These are phyloP conservation scores for Phytophthora ramorum DNA, from an alignment of 352 stramenopile species.

Conservation along the genomic window DNA sequence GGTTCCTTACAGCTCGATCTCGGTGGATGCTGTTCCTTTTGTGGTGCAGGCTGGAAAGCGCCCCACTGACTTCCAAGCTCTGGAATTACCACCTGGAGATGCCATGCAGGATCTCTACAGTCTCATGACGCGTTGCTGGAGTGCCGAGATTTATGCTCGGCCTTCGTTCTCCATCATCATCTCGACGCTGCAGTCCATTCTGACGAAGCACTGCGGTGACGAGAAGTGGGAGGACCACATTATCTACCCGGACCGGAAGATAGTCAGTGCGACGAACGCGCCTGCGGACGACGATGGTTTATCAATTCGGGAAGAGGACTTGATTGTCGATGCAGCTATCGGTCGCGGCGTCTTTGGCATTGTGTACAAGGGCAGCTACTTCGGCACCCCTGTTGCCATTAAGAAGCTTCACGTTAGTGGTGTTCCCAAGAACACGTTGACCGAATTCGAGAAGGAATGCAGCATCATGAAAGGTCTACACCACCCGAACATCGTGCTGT, in stretches of 20 bases:
- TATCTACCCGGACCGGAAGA: conserved; percentile 81
- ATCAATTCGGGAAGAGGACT: conserved; percentile 81
- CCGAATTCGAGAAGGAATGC: conserved; percentile 87
- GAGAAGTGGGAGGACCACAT: conserved; percentile 89
- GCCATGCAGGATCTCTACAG: conserved; percentile 72
- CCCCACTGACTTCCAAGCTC: conserved; percentile 74
- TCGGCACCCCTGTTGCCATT: conserved; percentile 82
- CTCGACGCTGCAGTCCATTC: conserved; percentile 68
- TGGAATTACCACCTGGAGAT: conserved; percentile 53
- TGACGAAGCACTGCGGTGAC: conserved; percentile 72
- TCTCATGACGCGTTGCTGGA: conserved; percentile 87
- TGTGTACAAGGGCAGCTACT: conserved; percentile 88
- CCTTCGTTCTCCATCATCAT: conserved; percentile 89
- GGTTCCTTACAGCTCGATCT: conserved; percentile 81
- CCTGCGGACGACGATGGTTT: conserved; percentile 68
- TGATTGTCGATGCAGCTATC: conserved; percentile 75
- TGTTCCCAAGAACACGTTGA: conserved; percentile 83
- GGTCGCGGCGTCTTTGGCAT: conserved; percentile 83
- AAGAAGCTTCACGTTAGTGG: conserved; percentile 85
- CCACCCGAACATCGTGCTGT: conserved; percentile 98
- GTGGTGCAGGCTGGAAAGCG: conserved; percentile 82
- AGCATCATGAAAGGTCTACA: conserved; percentile 91
- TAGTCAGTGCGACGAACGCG: conserved; percentile 59
- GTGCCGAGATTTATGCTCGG: conserved; percentile 62
- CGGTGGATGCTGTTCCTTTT: conserved; percentile 82